A percentile compares a stretch with the other conserved stretches of the same genome.
Evolutionary conservation across 1,139 yeast species (phyloP).

Genomic region (Geotrichum histeridarum): DNA sequence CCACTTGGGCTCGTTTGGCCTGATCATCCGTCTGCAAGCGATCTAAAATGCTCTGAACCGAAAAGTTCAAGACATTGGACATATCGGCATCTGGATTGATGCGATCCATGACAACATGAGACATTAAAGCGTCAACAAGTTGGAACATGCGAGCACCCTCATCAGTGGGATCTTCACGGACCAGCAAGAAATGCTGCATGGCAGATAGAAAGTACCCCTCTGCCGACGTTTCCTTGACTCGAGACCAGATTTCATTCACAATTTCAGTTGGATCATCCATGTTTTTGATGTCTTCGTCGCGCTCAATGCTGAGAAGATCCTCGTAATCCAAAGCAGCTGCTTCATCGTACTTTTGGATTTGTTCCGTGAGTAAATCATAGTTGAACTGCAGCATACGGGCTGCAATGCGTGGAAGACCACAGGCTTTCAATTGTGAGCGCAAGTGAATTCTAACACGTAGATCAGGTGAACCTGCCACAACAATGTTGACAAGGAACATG

Average conservation of each 20-base stretch:
- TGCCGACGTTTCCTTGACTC: conserved; percentile 67
- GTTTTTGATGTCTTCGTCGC: conserved; percentile 47
- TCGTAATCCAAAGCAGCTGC: conserved; percentile 66
- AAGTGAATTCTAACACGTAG: conserved; percentile 65
- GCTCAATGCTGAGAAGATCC: conserved; percentile 56
- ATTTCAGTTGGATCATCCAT: conserved; percentile 66
- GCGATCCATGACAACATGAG: conserved; percentile 63
- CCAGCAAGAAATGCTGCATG: conserved; percentile 73
- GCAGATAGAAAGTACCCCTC: conserved; percentile 64
- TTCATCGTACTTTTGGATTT: conserved; percentile 60
- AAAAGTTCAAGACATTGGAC: conserved; percentile 73
- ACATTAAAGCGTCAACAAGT: conserved; percentile 75
- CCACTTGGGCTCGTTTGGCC: conserved; percentile 72
- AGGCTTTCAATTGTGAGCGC: conserved; percentile 69
- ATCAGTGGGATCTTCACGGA: conserved; percentile 42
- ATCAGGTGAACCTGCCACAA: conserved; percentile 60
- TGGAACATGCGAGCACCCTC: conserved; percentile 72
- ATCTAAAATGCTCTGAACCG: conserved; percentile 71
- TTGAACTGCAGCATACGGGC: conserved; percentile 57
- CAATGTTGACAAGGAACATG: conserved; percentile 66
- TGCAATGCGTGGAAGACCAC: conserved; percentile 66
- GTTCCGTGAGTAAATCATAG: conserved; percentile 59
- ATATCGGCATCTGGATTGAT: conserved; percentile 52
- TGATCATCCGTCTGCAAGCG: conserved; percentile 88
- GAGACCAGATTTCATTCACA: conserved; percentile 46